phyloP scores from a whole-genome alignment of 257 asterid species.

The Solanum corneliomulleri region DNA sequence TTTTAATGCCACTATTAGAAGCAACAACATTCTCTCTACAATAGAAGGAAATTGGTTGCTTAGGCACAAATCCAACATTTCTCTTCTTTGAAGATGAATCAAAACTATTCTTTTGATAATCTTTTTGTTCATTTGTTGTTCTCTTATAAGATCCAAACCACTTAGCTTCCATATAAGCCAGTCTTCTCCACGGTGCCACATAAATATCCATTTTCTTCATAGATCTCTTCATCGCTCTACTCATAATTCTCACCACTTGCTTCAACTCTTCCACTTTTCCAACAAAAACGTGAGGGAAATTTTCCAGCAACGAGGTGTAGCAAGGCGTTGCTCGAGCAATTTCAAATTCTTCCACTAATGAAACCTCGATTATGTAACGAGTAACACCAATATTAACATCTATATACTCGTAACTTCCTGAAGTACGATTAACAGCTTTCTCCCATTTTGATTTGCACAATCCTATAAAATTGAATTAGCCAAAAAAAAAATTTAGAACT shows the following conservation, averaged over 20 bases:
- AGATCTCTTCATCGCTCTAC: slow-evolving; percentile 42
- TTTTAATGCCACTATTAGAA: slow-evolving; percentile 11
- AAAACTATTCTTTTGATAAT: background rate
- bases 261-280: slow-evolving; percentile 40
- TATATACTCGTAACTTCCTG: slow-evolving; percentile 62
- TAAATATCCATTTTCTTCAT: slow-evolving; percentile 36
- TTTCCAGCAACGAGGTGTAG: slow-evolving; percentile 31
- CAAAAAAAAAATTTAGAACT: background rate
- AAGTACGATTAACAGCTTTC: slow-evolving; percentile 22
- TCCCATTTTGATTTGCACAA: slow-evolving; percentile 88
- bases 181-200: slow-evolving; percentile 88
- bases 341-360: slow-evolving; percentile 42
- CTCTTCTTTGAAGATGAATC: background rate
- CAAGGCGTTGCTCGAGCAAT: slow-evolving; percentile 51
- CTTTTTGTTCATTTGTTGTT: slow-evolving; percentile 13
- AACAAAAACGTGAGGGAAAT: slow-evolving; percentile 33
- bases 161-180: slow-evolving; percentile 48
- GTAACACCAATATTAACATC: slow-evolving; percentile 27
- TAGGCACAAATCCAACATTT: slow-evolving; percentile 38
- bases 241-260: slow-evolving; percentile 46
- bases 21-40: slow-evolving; percentile 25
- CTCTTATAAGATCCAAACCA: slow-evolving; percentile 57
- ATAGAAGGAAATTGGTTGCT: background rate
- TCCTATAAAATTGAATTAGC: slow-evolving; percentile 23
- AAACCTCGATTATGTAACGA: slow-evolving; percentile 52